Evolutionary conservation across 2,329 filamentous ascomycete genomes (phyloP).

Genomic region (Microdochium paspali): DNA sequence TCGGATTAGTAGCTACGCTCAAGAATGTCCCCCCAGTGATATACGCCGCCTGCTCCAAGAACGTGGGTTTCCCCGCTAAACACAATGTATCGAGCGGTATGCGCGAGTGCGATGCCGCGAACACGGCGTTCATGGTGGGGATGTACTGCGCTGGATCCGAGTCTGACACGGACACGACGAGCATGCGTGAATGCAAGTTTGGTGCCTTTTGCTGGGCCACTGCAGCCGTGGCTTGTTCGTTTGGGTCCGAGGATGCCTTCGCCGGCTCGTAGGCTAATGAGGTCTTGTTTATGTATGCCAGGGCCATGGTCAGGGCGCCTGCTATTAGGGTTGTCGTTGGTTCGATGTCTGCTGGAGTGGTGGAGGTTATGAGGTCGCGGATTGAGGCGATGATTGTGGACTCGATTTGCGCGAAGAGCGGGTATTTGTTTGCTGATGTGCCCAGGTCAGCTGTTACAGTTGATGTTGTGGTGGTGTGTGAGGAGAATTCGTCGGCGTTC

Average conservation of each 20-base stretch:
- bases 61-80: conserved; percentile 76
- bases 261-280: conserved; percentile 54
- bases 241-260: conserved; percentile 29
- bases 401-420: conserved; percentile 83
- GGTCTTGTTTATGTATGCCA: conserved; percentile 84
- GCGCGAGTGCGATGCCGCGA: conserved; percentile 79
- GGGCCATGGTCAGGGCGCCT: conserved; percentile 80
- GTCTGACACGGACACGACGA: conserved; percentile 83
- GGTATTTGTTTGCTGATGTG: conserved; percentile 74
- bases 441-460: conserved; percentile 20
- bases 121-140: conserved; percentile 96
- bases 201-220: conserved; percentile 22
- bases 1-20: conserved; percentile 39
- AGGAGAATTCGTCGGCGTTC: conserved; percentile 30
- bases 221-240: conserved; percentile 17
- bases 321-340: conserved; percentile 79
- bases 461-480: conserved; percentile 10
- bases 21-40: conserved; percentile 51
- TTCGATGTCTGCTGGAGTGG: conserved; percentile 54
- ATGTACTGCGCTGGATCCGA: conserved; percentile 87
- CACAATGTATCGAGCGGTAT: conserved; percentile 92
- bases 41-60: conserved; percentile 79
- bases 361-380: conserved; percentile 60
- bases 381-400: conserved; percentile 68
- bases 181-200: conserved; percentile 68